Base-by-base conservation (phyloP, 352 stramenopile genomes). In the Globisporangium polare region DNA sequence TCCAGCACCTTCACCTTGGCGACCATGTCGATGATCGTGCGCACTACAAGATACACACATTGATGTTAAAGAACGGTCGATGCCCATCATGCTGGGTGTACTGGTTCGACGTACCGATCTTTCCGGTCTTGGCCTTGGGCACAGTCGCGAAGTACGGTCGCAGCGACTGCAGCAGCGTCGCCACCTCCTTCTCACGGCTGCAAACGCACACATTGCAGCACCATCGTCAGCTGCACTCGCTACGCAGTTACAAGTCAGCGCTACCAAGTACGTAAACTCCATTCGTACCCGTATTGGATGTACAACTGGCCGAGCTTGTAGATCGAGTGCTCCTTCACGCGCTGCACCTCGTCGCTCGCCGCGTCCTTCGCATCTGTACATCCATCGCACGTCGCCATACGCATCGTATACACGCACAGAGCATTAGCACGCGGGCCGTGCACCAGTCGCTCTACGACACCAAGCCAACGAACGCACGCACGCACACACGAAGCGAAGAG, bases 51-150 rank as follows among this genome's bases (percentile, higher is more conserved):
- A 55, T 64, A n/a, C 13, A 42, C 22, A n/a, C 17, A 60, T 5
- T 18, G 9, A 31, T 9, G 12, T 43, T 41, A 56, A 29, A 13
- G 5, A 18, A 41, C 3, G 33, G 15, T 41, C 24, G 31, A 26
- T 10, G 39, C 13, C 12, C 39, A 27, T 18, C 6, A 13, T 35
- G 46, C 6, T 53, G 3, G 3, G 13, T 31, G 27, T 49, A 18
- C 2, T 18, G 17, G 9, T 10, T 18, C 2, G 27, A 69, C 83
- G 56, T 59, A 95, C 84, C 87, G 58, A 99, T 98, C 80, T 99
- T 99, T 57, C 97, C 97, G 12, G 93, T 98, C 79, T 99, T 99
- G 45, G 97, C 97, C 69, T 99, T 99, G 39, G 96, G 96, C 20
- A 99, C 86, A 37, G 88, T 89, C 22, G 72, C 66, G 74, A 99